Base-by-base conservation (phyloP, 345 rosid species). In the Salix dunnii region DNA sequence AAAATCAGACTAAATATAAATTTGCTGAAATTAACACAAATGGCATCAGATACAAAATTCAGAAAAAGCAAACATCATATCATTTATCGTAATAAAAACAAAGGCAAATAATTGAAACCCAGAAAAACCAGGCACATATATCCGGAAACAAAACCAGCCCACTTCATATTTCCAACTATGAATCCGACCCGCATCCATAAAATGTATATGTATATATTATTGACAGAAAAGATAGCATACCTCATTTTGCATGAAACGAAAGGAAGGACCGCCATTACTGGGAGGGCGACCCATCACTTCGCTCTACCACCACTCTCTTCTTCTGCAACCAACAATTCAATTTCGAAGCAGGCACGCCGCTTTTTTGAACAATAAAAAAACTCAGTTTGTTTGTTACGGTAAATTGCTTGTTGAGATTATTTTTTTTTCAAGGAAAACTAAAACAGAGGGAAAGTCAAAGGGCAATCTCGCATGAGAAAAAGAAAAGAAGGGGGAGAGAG, bases 241-340 rank as follows among this genome's bases (percentile, higher is more conserved):
- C 99, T 96, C 98, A 25, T 83, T 17, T 43, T 82, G 69, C 80
- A 80, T 84, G 85, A 94, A 96, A 81, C 99, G 98, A 67, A 96
- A 96, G 79, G 99, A 94, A 36, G 99, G 99, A 77, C 91, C 94
- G 40, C 99, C 99, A 77, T 90, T 91, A 76, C 95, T 89, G 60
- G 98, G 98, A 79, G 97, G 99, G 35, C 99, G 93, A 77, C 98
- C 99, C 99, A 96, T 87, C 14, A 9, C 62, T 9, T 55, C 62
- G n/a, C 27, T n/a, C 62, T 9, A 9, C 62, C 3, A 3, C 62
- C 3, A 9, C 27, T 55, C 62, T n/a, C 62, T 55, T 55, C 62
- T n/a, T 55, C 10, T n/a, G 62, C 28, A 28, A 74, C 30, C 20
- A 68, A 1, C 48, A 73, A 72, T 33, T 33, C 49, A 64, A 35